These are phyloP conservation scores for Rasamsonia emersonii DNA, from an alignment of 2,329 filamentous ascomycete genomes.

Conservation along the genomic window DNA sequence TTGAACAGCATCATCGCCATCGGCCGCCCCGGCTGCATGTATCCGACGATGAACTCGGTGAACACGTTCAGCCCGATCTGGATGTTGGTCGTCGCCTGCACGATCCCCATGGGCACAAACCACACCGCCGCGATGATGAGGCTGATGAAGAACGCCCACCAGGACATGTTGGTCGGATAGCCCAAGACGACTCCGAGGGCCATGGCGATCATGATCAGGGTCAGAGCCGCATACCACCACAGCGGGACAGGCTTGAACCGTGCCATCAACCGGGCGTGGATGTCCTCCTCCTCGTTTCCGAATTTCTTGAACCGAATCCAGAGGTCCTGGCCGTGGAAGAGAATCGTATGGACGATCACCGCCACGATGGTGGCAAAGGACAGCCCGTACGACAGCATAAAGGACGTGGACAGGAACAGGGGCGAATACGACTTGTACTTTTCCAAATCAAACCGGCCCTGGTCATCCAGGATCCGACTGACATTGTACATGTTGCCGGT, in stretches of 20 bases:
- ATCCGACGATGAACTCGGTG: conserved; percentile 65
- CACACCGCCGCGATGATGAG: conserved; percentile 57
- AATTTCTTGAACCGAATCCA: conserved; percentile 55
- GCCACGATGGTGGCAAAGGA: conserved; percentile 65
- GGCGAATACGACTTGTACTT: conserved; percentile 62
- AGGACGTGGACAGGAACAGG: conserved; percentile 56
- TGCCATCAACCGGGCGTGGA: conserved; percentile 49
- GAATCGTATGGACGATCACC: conserved; percentile 57
- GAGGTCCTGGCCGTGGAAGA: conserved; percentile 60
- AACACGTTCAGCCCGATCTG: conserved; percentile 61
- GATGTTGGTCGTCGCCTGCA: conserved; percentile 62
- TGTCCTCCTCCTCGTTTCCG: conserved; percentile 45
- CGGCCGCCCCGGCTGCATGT: conserved; percentile 62
- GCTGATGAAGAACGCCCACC: conserved; percentile 65
- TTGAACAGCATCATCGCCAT: conserved; percentile 73
- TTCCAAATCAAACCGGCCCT: conserved; percentile 54
- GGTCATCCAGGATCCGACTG: conserved; percentile 50
- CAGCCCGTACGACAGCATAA: conserved; percentile 60
- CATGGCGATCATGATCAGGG: conserved; percentile 42
- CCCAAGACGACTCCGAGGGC: conserved; percentile 38
- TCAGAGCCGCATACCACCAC: conserved; percentile 49
- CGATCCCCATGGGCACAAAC: conserved; percentile 52
- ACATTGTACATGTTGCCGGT: conserved; percentile 58
- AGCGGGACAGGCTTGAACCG: conserved; percentile 48
- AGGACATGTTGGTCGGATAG: conserved; percentile 59